Base-by-base conservation (phyloP, 257 asterid genomes). In the Solanum verrucosum region DNA sequence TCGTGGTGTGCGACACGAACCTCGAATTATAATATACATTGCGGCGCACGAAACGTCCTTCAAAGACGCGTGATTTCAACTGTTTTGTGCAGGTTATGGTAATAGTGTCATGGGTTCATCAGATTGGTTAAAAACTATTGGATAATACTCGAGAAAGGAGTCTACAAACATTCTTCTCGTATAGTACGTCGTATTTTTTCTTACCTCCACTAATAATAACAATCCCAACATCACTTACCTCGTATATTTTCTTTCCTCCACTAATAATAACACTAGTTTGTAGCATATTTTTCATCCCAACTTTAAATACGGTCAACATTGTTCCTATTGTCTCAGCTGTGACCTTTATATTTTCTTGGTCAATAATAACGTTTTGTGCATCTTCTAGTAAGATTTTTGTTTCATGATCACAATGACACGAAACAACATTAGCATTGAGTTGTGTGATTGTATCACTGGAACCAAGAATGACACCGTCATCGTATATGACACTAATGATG, bases 1-100 rank as follows among this genome's bases (percentile, higher is more conserved):
- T 44, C 16, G 0, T 2, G 16, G 16, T 1, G 6, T 44, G 52
- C 5, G 16, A 12, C 52, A 44, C 52, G 2, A 44, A 0, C 16
- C 52, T 44, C 5, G 1, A 44, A 12, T 44, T 12, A 44, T 44
- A 44, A 44, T 1, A 44, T 1, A 44, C 16, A 3, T 44, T 44
- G 16, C 0, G 0, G 16, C 1, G 16, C 16, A 1, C 2, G 16
- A 44, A 5, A 44, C 5, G 0, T 44, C 52, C 52, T 0, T 46
- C 6, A 46, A 4, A 46, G 18, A 46, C 6, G 0, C 3, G 7
- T 46, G 20, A 46, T 46, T 46, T 46, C 6, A 46, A 13, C 20
- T 0, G 0, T 46, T 46, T 13, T 46, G 18, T 0, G 2, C 0
- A 13, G 18, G 56, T 46, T 46, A 46, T 46, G 7, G 56, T 46